Percentiles rank a stretch among this genome's conserved stretches.
Conservation (phyloP, 768 basidiomycete genomes). For the Infundibulicybe gibba region DNA sequence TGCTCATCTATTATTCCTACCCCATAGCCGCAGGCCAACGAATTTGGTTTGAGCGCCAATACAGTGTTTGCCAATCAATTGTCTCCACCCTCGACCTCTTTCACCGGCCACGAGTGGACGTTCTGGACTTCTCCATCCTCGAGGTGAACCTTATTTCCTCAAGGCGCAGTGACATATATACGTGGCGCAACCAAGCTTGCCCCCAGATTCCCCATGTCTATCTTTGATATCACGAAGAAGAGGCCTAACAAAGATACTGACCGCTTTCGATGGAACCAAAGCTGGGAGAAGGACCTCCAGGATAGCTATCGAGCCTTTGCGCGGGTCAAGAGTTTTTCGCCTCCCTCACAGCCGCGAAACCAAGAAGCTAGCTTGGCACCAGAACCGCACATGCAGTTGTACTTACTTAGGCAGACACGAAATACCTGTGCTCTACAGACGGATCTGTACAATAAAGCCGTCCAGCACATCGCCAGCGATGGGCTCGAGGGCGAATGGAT, state of each 20-base stretch:
- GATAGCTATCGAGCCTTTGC: conserved; percentile 1
- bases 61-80: no score
- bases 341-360: not conserved
- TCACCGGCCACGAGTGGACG: no score
- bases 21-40: no score
- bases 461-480: conserved; percentile 2
- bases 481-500: conserved; percentile 8
- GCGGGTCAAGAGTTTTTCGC: not conserved
- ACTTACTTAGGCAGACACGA: not conserved
- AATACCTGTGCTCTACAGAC: conserved; percentile 6
- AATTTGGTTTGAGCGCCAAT: no score
- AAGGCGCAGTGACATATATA: not conserved
- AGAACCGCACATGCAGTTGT: not conserved
- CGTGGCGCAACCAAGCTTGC: not conserved
- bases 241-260: conserved; percentile 9
- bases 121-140: no score
- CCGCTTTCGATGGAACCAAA: conserved; percentile 9
- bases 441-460: conserved; percentile 2
- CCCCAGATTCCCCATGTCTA: not conserved
- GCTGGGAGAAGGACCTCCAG: conserved; percentile 11
- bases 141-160: no score
- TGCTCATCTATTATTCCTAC: no score
- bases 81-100: no score
- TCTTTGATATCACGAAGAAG: not conserved
- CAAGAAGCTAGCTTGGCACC: not conserved